Evolutionary conservation across 345 rosid species (phyloP), one percentile per base, ranked within the genome.

Genomic region (Eutrema yunnanense): DNA sequence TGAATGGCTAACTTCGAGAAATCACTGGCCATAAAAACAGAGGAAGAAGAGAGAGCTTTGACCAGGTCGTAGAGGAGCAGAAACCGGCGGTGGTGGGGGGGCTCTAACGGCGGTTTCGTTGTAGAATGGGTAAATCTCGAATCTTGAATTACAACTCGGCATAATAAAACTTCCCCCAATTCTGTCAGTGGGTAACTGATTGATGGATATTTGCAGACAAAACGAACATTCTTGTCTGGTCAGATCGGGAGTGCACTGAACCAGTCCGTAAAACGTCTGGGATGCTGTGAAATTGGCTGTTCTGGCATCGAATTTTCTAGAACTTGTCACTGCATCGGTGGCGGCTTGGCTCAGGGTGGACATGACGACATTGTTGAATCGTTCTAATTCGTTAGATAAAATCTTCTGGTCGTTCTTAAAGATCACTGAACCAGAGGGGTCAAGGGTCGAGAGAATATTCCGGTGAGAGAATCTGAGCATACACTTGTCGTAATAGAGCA

Each of bases 161-260:
- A 3, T 0, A 50, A 83, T 3, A 11, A 64, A 2, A 56, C 75
- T 64, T 2, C 62, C 86, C 5, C 89, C 94, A 3, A 10, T 37
- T 49, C 3, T 68, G 3, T 70, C 72, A 0, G 3, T 4, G 1
- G 73, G 78, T 36, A 79, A 37, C 0, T 5, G 7, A 6, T 54
- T 11, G 6, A 43, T 44, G 9, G 4, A 34, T 67, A 0, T 0
- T 26, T 50, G 52, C 9, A 86, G 74, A 68, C 91, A 86, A 0
- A 0, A 0, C 0, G 8, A 7, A 16, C 88, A 86, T 0, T 62
- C 74, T 2, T 8, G 8, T 0, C 6, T 3, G 0, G 80, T 69
- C 8, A 87, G 60, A 76, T 87, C 90, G 9, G 81, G 85, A 3
- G 81, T 82, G 76, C 96, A 89, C 80, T 89, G 86, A 4, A 48